A percentile compares a stretch with the other conserved stretches of the same genome.
Evolutionary conservation across 1,139 yeast species (phyloP).

Genomic region (Hyphopichia khmerensis): DNA sequence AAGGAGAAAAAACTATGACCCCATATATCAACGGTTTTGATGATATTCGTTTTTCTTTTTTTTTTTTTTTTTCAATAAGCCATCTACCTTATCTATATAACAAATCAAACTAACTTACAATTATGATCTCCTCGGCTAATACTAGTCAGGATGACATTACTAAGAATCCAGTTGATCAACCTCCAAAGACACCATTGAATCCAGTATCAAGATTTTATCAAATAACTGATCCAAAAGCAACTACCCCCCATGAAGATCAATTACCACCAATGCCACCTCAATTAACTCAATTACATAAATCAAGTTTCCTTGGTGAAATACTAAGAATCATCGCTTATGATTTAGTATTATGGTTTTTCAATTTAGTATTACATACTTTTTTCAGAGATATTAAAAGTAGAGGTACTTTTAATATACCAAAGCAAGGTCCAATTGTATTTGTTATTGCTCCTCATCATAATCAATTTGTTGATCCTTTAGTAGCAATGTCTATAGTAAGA

Average conservation of each 20-base stretch:
- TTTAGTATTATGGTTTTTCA: constrained; percentile 35
- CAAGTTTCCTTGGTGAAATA: background rate
- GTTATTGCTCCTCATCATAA: constrained; percentile 51
- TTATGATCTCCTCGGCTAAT: background rate
- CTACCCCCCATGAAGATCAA: constrained; percentile 1
- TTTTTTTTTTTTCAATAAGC: no score
- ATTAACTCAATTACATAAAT: background rate
- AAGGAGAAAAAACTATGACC: background rate
- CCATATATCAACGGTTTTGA: no score
- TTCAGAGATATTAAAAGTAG: constrained; percentile 42
- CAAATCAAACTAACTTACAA: no score
- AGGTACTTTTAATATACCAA: constrained; percentile 43
- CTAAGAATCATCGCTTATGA: constrained; percentile 25
- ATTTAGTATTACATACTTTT: constrained; percentile 38
- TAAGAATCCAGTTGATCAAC: background rate
- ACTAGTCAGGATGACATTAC: constrained; percentile 1
- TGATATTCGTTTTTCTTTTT: no score
- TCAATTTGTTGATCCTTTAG: constrained; percentile 44
- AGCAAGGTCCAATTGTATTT: constrained; percentile 39
- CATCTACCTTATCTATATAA: no score
- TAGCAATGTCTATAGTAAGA: constrained; percentile 40
- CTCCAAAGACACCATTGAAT: background rate
- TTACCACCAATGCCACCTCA: background rate
- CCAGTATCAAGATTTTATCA: background rate
- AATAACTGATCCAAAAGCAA: background rate